Percentiles rank a stretch among this genome's conserved stretches.
Conservation (phyloP, 306 rosid genomes). For the Geum urbanum region DNA sequence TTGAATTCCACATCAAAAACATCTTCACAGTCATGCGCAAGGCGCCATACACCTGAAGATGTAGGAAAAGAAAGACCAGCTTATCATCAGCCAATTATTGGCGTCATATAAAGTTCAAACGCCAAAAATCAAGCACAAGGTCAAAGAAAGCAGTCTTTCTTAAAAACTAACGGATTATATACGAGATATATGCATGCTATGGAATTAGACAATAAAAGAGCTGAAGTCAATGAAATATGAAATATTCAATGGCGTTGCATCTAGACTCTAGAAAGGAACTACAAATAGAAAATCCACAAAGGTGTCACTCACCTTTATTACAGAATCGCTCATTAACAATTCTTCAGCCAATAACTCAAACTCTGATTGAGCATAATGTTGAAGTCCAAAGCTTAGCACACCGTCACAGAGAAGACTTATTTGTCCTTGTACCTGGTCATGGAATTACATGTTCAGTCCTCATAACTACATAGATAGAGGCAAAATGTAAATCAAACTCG, state of each 20-base stretch:
- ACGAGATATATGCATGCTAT: background rate
- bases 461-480: too few relatives aligned
- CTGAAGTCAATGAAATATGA: background rate
- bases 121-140: constrained; percentile 1
- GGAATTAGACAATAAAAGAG: background rate
- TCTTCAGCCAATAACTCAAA: constrained; percentile 98
- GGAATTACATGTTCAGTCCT: too few relatives aligned
- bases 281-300: constrained; percentile 12
- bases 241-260: background rate
- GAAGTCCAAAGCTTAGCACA: constrained; percentile 89
- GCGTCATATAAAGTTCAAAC: constrained; percentile 7
- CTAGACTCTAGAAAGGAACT: background rate
- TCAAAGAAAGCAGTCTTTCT: background rate
- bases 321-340: constrained; percentile 92
- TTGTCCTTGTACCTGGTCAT: constrained; percentile 90
- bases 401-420: constrained; percentile 81
- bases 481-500: too few relatives aligned
- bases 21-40: constrained; percentile 97
- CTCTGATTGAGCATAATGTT: constrained; percentile 85
- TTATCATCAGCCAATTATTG: background rate
- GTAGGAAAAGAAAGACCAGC: constrained; percentile 10
- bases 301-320: constrained; percentile 58
- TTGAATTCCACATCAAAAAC: constrained; percentile 99
- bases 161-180: background rate
- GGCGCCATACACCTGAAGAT: constrained; percentile 84